Conservation (phyloP, 2,329 filamentous ascomycete species). For the Incumbomyces delicatus region DNA sequence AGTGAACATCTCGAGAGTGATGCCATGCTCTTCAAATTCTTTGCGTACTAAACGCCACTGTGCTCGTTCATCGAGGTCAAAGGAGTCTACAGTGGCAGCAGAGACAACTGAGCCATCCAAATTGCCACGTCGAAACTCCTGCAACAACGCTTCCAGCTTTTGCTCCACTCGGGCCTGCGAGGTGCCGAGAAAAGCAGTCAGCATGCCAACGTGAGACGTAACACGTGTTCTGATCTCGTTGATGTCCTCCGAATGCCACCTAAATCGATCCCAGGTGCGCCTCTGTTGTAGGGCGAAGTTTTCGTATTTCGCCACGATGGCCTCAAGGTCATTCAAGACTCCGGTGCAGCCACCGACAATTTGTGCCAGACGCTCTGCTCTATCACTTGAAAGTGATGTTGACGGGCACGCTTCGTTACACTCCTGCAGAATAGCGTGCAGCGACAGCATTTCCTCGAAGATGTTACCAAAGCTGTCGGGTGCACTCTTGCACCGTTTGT, state of each 20-base stretch:
- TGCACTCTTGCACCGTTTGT: conserved; percentile 5
- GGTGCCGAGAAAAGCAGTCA: conserved; percentile 9
- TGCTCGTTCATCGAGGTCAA: conserved; percentile 10
- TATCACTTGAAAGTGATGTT: conserved; percentile 1
- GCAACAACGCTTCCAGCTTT: conserved; percentile 11
- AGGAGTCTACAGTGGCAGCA: conserved; percentile 10
- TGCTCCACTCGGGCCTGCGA: conserved; percentile 10
- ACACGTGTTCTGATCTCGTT: conserved; percentile 11
- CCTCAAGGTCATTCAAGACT: conserved; percentile 13
- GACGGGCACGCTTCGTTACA: conserved; percentile 8
- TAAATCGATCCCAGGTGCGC: conserved; percentile 16
- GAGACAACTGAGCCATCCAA: conserved; percentile 12
- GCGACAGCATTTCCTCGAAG: conserved; percentile 10
- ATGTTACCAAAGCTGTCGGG: conserved; percentile 11
- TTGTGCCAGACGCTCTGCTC: neutral
- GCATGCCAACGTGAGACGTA: conserved; percentile 8
- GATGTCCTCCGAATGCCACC: conserved; percentile 13
- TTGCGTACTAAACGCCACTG: conserved; percentile 15
- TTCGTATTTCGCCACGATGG: conserved; percentile 11
- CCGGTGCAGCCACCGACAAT: neutral
- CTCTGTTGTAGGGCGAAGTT: conserved; percentile 8
- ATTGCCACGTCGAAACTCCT: conserved; percentile 12
- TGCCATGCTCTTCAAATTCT: conserved; percentile 17
- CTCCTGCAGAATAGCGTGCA: conserved; percentile 14
- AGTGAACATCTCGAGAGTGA: conserved; percentile 11